phyloP scores from a whole-genome alignment of 2,329 filamentous ascomycete species.

The Hymenoscyphus infarciens region DNA sequence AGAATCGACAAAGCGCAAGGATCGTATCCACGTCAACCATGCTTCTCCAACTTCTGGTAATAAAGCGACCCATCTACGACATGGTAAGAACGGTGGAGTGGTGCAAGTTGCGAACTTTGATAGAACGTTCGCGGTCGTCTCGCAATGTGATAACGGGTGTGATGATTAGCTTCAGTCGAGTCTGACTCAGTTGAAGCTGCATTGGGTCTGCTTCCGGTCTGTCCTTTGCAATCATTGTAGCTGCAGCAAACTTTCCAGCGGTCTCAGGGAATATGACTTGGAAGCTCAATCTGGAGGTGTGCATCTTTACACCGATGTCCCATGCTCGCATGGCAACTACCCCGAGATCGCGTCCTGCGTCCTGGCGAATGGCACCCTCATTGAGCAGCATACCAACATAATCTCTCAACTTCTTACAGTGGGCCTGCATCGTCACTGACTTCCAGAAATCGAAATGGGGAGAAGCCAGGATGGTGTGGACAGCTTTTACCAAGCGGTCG shows the following conservation, averaged over 20 bases:
- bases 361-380: conserved; percentile 33
- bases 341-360: conserved; percentile 41
- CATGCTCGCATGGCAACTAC: conserved; percentile 25
- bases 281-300: conserved; percentile 40
- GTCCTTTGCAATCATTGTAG: conserved; percentile 45
- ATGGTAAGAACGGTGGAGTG: conserved; percentile 28
- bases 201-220: conserved; percentile 39
- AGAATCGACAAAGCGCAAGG: too few relatives aligned
- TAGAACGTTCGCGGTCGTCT: conserved; percentile 40
- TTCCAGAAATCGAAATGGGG: conserved; percentile 32
- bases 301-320: conserved; percentile 43
- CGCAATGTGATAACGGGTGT: conserved; percentile 53
- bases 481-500: conserved; percentile 36
- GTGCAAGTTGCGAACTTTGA: conserved; percentile 30
- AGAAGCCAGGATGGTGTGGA: conserved; percentile 39
- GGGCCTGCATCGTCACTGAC: conserved; percentile 16
- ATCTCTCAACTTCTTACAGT: conserved; percentile 37
- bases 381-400: conserved; percentile 45
- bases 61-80: conserved; percentile 15
- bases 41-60: too few relatives aligned
- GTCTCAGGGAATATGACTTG: conserved; percentile 50
- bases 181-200: conserved; percentile 48
- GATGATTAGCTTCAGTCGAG: conserved; percentile 50
- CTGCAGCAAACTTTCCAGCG: conserved; percentile 45
- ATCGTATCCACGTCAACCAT: too few relatives aligned